Conservation (phyloP, 2,329 filamentous ascomycete genomes). For the Pseudopyrenochaeta lycopersici region DNA sequence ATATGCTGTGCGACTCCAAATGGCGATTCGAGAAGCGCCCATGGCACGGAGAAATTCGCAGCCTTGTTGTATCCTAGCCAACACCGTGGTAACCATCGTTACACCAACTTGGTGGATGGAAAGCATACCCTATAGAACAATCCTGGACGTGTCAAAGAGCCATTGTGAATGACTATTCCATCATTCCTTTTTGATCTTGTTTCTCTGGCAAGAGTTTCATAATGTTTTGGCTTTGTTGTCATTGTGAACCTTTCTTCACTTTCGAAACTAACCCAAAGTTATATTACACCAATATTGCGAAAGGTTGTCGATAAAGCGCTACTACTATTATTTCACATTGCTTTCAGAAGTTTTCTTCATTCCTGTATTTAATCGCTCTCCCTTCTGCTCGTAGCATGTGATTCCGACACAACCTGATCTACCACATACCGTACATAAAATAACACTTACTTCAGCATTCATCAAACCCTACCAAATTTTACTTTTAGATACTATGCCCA, state of each 20-base stretch:
- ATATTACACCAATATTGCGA: constrained; percentile 4
- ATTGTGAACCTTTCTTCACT: background rate
- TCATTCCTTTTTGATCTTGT: constrained; percentile 15
- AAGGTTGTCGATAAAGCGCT: constrained; percentile 7
- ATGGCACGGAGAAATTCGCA: background rate
- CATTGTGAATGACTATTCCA: constrained; percentile 2
- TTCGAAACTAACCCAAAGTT: constrained; percentile 7
- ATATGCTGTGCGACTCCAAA: background rate
- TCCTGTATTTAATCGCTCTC: too few relatives aligned
- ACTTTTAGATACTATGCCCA: constrained; percentile 3
- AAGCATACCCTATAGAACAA: background rate
- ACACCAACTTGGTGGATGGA: background rate
- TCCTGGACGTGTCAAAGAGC: background rate
- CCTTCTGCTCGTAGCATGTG: background rate
- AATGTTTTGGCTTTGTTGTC: constrained; percentile 6
- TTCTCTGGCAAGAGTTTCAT: constrained; percentile 1
- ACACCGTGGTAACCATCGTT: background rate
- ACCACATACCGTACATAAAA: background rate
- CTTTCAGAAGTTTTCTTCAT: too few relatives aligned
- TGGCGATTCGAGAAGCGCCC: background rate
- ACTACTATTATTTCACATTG: constrained; percentile 8
- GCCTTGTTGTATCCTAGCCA: background rate
- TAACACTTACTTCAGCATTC: background rate
- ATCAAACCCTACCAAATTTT: background rate
- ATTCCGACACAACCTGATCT: background rate